Conservation (phyloP, 352 stramenopile species). For the Pythium sukuiense region DNA sequence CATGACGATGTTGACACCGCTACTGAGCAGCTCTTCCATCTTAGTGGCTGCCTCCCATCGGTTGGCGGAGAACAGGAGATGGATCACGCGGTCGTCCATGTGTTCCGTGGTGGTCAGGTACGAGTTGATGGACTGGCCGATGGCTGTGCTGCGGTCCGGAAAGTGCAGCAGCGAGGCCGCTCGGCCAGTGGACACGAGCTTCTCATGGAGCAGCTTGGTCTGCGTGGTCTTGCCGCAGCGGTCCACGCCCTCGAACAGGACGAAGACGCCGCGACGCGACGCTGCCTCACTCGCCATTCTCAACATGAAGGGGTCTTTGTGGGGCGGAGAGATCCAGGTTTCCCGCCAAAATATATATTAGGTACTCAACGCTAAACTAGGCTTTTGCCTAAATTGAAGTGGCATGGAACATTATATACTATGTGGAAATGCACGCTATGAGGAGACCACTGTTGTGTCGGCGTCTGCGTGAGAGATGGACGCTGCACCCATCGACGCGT, state of each 20-base stretch:
- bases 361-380: background rate
- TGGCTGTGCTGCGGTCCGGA: slow-evolving; percentile 85
- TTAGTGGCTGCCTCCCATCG: slow-evolving; percentile 95
- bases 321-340: background rate
- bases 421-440: background rate
- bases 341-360: slow-evolving; percentile 8
- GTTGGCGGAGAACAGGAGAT: slow-evolving; percentile 99
- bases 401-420: background rate
- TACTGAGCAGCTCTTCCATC: slow-evolving; percentile 64
- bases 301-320: slow-evolving; percentile 3
- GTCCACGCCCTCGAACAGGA: slow-evolving; percentile 99
- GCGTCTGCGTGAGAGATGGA: background rate
- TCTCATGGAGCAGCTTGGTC: slow-evolving; percentile 88
- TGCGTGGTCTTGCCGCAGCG: slow-evolving; percentile 99
- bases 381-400: background rate
- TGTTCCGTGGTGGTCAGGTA: slow-evolving; percentile 91
- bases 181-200: slow-evolving; percentile 32
- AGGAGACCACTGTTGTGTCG: background rate
- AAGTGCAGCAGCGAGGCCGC: slow-evolving; percentile 69
- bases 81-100: slow-evolving; percentile 97
- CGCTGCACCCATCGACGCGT: background rate
- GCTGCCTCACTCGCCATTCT: slow-evolving; percentile 15
- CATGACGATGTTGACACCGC: slow-evolving; percentile 93
- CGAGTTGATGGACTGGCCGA: slow-evolving; percentile 96
- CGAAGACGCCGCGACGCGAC: slow-evolving; percentile 92